A percentile compares a stretch with the other conserved stretches of the same genome.
phyloP scores from a whole-genome alignment of 2,329 filamentous ascomycete genomes.

The Talaromyces sp. region DNA sequence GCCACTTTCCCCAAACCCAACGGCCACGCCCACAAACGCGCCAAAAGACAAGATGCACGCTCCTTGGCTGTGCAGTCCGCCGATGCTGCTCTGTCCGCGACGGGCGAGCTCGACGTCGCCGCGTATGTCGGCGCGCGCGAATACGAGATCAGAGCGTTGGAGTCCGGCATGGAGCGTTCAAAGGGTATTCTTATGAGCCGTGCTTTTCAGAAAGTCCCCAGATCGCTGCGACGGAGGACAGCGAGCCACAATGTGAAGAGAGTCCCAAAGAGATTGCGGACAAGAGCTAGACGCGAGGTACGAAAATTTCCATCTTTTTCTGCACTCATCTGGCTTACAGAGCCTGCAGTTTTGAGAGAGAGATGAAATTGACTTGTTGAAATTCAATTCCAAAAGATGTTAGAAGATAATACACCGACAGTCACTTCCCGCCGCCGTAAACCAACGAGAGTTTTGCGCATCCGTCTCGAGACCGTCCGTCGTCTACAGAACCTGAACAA shows the following conservation, averaged over 20 bases:
- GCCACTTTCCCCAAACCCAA: slow-evolving; percentile 16
- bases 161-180: slow-evolving; percentile 73
- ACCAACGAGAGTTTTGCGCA: slow-evolving; percentile 41
- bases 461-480: slow-evolving; percentile 71
- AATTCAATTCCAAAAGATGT: slow-evolving; percentile 56
- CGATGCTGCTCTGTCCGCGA: slow-evolving; percentile 48
- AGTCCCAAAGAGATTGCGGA: slow-evolving; percentile 72
- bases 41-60: slow-evolving; percentile 40
- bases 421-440: slow-evolving; percentile 55
- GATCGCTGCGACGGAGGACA: slow-evolving; percentile 76
- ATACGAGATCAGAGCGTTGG: slow-evolving; percentile 82
- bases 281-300: slow-evolving; percentile 62
- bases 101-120: slow-evolving; percentile 78
- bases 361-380: neutral
- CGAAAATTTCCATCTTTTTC: neutral
- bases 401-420: slow-evolving; percentile 83
- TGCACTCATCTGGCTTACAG: neutral
- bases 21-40: slow-evolving; percentile 36
- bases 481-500: slow-evolving; percentile 59
- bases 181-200: slow-evolving; percentile 61
- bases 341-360: neutral
- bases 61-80: slow-evolving; percentile 41
- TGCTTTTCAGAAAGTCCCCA: slow-evolving; percentile 87
- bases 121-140: slow-evolving; percentile 80
- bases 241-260: slow-evolving; percentile 93